phyloP scores from a whole-genome alignment of 2,329 filamentous ascomycete genomes.

The Furcasterigmium sp. region DNA sequence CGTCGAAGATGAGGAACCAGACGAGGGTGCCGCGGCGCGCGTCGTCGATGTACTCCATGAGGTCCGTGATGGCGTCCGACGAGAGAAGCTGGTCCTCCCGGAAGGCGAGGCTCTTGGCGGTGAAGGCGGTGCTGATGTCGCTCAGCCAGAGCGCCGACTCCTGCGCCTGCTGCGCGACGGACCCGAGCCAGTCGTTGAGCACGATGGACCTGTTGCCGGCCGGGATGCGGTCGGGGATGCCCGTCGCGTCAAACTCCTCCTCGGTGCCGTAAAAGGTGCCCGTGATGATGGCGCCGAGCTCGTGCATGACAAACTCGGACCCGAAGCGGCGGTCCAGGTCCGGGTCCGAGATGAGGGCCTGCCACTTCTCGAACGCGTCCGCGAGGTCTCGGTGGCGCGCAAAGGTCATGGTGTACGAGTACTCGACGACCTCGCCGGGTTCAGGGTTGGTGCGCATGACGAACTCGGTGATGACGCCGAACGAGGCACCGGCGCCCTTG shows the following conservation, averaged over 20 bases:
- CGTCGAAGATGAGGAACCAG: constrained; percentile 60
- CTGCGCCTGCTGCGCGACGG: constrained; percentile 48
- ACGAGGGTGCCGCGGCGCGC: constrained; percentile 43
- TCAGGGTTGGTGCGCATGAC: constrained; percentile 50
- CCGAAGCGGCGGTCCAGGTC: constrained; percentile 53
- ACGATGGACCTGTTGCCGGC: constrained; percentile 31
- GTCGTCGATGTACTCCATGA: constrained; percentile 50
- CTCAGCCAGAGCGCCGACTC: constrained; percentile 40
- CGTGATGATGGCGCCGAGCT: constrained; percentile 49
- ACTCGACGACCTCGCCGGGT: constrained; percentile 51
- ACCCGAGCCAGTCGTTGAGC: constrained; percentile 58
- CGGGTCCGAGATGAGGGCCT: constrained; percentile 48
- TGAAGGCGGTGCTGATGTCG: constrained; percentile 45
- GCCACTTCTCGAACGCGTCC: constrained; percentile 51
- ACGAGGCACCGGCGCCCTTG: constrained; percentile 50
- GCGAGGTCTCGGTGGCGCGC: constrained; percentile 42
- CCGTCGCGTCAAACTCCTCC: constrained; percentile 46
- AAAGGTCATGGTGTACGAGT: constrained; percentile 49
- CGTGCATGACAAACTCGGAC: constrained; percentile 48
- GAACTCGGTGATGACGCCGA: constrained; percentile 54
- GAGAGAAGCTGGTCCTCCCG: constrained; percentile 41
- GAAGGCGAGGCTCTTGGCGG: constrained; percentile 53
- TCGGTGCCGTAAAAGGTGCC: constrained; percentile 57
- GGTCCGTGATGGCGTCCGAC: constrained; percentile 33
- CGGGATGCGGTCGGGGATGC: constrained; percentile 44